Evolutionary conservation across 768 basidiomycete genomes (phyloP), one percentile per base, ranked within the genome.

Genomic region (Sistotremastrum niveocremeum): DNA sequence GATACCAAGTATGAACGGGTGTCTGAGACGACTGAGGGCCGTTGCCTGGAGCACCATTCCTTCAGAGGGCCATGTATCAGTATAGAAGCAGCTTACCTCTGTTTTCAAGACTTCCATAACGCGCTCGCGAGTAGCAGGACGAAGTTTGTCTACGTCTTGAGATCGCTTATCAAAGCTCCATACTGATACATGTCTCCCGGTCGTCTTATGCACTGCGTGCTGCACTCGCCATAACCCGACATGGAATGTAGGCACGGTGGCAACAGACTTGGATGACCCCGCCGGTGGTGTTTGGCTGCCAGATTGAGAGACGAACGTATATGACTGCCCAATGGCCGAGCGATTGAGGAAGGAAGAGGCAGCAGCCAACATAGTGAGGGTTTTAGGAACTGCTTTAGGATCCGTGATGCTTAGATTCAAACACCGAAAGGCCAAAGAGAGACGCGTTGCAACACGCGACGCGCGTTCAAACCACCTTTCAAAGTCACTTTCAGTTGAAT

Each of bases 221-320:
- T 90, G 79, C 1, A 98, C 83, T 56, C 73, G 81, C 95, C 95
- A 98, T 45, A 88, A 64, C 2, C 94, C 94, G 6, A 91, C 76
- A 51, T 65, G 69, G 49, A 85, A 77, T 9, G 81, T 58, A 5
- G 76, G 73, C 12, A 72, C 65, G 40, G 58, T 56, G 3, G 61
- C 56, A 6, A 63, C 57, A 6, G 71, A 56, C 4, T 66, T 46
- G n/a, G 60, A 44, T 8, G 49, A 48, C 9, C 47, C 49, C 8
- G 62, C 61, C 11, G 66, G 68, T 30, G 76, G 76, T 32, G 74
- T 73, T 2, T 72, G 61, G 7, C 74, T 69, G 20, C 49, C 44
- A 50, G 63, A 57, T 20, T 67, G 53, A 37, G 59, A 51, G 1
- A 75, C 80, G 52, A 86, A 74, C 52, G 71, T 78, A 57, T 90